These are phyloP conservation scores for Balansia obtecta DNA, from an alignment of 2,329 filamentous ascomycete species.

Conservation along the genomic window DNA sequence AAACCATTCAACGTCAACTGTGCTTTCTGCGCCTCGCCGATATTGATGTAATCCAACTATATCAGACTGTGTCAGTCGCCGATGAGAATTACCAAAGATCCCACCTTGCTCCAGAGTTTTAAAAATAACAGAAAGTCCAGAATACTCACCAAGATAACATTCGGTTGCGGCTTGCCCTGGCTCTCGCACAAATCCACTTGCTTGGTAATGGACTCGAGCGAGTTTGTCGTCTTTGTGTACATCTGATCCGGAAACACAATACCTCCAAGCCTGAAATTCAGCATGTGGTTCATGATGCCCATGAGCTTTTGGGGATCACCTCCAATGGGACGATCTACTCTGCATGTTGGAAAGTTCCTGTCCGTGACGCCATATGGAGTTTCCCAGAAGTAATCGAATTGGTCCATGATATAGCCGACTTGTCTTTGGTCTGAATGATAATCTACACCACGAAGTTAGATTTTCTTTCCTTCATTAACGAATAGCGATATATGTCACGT, in stretches of 20 bases:
- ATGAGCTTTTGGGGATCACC: constrained; percentile 27
- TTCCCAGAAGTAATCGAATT: constrained; percentile 59
- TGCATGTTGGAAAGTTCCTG: constrained; percentile 49
- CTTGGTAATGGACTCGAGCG: constrained; percentile 16
- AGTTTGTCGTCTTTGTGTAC: constrained; percentile 22
- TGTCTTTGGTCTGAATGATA: constrained; percentile 36
- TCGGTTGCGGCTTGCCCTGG: constrained; percentile 15
- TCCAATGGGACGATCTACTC: constrained; percentile 45
- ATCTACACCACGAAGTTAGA: constrained; percentile 32
- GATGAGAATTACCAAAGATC: constrained; percentile 4
- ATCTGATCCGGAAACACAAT: constrained; percentile 23
- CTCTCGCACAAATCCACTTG: constrained; percentile 18
- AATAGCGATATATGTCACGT: background rate
- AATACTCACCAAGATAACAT: constrained; percentile 23
- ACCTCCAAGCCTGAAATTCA: constrained; percentile 18
- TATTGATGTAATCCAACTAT: constrained; percentile 31
- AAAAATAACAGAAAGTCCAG: too few species aligned
- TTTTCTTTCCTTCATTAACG: background rate
- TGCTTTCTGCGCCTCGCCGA: constrained; percentile 26
- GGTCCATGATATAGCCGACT: constrained; percentile 50
- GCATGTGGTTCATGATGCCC: constrained; percentile 31
- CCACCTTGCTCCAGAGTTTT: background rate
- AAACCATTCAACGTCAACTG: constrained; percentile 27
- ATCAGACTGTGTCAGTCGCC: background rate
- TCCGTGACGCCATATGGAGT: constrained; percentile 55